Conservation (phyloP, 495 filamentous ascomycete genomes). For the Penicillium salamii region DNA sequence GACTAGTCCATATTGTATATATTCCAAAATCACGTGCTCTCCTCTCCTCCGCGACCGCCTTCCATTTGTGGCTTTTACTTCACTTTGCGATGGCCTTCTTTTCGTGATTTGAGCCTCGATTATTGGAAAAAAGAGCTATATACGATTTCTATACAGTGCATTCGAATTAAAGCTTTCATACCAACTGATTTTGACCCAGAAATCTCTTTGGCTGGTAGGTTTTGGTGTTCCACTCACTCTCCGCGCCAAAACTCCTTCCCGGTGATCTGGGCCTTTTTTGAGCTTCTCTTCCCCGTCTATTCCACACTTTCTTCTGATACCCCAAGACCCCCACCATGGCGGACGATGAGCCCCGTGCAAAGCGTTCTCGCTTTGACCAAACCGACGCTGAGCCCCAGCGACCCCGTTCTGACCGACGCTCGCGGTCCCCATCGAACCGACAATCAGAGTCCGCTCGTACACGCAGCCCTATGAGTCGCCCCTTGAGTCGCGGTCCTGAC, state of each 20-base stretch:
- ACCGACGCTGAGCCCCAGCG: conserved; percentile 74
- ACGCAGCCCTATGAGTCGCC: conserved; percentile 69
- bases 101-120: too few relatives aligned
- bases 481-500: conserved; percentile 45
- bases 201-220: not conserved
- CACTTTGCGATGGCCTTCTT: too few relatives aligned
- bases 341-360: conserved; percentile 73
- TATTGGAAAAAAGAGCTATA: conserved; percentile 1
- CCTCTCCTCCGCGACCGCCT: too few relatives aligned
- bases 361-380: conserved; percentile 91
- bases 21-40: not conserved
- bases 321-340: conserved; percentile 53
- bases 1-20: conserved; percentile 2
- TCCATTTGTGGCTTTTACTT: too few relatives aligned
- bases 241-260: conserved; percentile 25
- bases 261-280: conserved; percentile 15
- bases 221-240: not conserved
- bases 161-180: not conserved
- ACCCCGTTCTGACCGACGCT: conserved; percentile 82
- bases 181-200: not conserved
- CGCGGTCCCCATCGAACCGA: conserved; percentile 71
- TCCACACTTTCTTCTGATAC: not conserved
- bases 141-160: not conserved
- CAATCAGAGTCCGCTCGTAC: conserved; percentile 64
- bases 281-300: conserved; percentile 2